A percentile compares a stretch with the other conserved stretches of the same genome.
Conservation (phyloP, 139 green algal genomes). For the Chlorella ohadii region DNA sequence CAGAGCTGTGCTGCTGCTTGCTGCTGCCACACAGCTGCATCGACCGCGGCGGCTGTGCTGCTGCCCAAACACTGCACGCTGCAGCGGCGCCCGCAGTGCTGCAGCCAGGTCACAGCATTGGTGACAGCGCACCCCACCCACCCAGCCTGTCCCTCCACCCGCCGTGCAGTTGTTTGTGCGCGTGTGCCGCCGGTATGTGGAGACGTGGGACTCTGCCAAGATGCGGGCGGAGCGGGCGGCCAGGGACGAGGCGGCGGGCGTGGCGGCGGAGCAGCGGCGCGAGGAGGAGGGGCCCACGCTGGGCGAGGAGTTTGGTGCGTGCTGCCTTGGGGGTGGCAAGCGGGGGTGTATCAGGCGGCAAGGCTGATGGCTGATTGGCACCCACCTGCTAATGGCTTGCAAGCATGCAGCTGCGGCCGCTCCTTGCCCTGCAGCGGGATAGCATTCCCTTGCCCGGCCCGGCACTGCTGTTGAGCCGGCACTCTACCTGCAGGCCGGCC, state of each 20-base stretch:
- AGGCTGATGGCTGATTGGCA: too few relatives aligned
- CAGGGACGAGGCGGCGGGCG: background rate
- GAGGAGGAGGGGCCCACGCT: background rate
- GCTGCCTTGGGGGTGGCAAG: background rate
- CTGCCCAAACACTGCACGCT: background rate
- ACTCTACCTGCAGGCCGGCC: background rate
- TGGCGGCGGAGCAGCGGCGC: background rate
- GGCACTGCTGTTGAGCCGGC: background rate
- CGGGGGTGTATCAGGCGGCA: too few relatives aligned
- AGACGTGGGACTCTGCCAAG: conserved; percentile 45
- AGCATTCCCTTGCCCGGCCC: background rate
- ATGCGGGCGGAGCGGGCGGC: background rate
- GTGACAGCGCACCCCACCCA: too few relatives aligned
- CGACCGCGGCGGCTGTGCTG: background rate
- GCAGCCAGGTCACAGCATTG: background rate
- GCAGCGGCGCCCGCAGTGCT: background rate
- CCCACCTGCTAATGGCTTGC: too few relatives aligned
- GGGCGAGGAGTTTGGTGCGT: conserved; percentile 25
- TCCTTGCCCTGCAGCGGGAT: too few relatives aligned
- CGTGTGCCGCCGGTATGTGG: conserved; percentile 31
- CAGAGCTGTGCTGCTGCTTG: background rate
- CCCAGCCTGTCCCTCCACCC: too few relatives aligned
- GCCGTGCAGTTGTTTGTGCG: background rate
- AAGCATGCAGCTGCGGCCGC: background rate
- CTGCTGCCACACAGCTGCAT: background rate